These are phyloP conservation scores for Zarea fungicola DNA, from an alignment of 2,329 filamentous ascomycete genomes.

Conservation along the genomic window DNA sequence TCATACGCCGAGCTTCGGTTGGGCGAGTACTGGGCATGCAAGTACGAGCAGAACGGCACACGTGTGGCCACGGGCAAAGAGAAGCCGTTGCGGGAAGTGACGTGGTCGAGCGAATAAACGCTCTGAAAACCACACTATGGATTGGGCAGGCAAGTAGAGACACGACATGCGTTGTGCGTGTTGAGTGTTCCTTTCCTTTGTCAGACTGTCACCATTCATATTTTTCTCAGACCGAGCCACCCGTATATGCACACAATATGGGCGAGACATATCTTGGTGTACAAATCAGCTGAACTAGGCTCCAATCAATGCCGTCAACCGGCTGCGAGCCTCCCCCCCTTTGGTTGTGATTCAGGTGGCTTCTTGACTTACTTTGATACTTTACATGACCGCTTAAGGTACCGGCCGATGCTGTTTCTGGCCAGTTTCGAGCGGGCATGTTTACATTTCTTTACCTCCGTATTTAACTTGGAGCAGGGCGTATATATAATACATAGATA, in stretches of 20 bases:
- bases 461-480: conserved; percentile 5
- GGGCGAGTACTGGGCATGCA: conserved; percentile 91
- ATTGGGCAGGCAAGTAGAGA: not conserved
- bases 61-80: conserved; percentile 49
- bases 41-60: conserved; percentile 63
- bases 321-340: not conserved
- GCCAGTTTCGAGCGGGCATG: not conserved
- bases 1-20: conserved; percentile 81
- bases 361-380: not conserved
- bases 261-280: too few relatives aligned
- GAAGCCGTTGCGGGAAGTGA: conserved; percentile 68
- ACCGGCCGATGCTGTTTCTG: too few relatives aligned
- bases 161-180: not conserved
- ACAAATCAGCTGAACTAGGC: too few relatives aligned
- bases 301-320: not conserved
- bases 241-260: too few relatives aligned
- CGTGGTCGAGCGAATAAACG: conserved; percentile 56
- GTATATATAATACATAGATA: conserved; percentile 5
- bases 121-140: too few relatives aligned
- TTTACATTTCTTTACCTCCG: conserved; percentile 2
- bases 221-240: too few relatives aligned
- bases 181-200: too few relatives aligned
- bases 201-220: too few relatives aligned
- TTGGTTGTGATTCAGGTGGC: not conserved
- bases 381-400: conserved; percentile 1